Evolutionary conservation across 2,329 filamentous ascomycete species (phyloP).

Genomic region (Pseudogymnoascus sp.): DNA sequence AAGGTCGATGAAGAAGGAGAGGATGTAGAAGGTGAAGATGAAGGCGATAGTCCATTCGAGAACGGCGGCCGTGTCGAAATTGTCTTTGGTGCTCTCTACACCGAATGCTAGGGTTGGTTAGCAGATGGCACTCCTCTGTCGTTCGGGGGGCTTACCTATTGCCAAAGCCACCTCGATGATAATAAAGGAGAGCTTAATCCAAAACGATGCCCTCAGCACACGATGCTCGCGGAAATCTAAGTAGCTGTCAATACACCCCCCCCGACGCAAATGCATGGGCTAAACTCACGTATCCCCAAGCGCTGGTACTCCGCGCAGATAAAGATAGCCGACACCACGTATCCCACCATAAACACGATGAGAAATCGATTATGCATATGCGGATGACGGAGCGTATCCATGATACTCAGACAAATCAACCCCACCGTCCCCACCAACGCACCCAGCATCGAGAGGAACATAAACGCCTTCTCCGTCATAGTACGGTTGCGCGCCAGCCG

Average conservation of each 20-base stretch:
- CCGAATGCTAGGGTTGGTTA: not conserved
- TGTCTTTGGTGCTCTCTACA: not conserved
- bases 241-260: not conserved
- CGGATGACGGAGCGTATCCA: conserved; percentile 67
- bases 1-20: conserved; percentile 82
- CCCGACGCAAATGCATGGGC: not conserved
- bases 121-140: not conserved
- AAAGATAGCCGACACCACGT: conserved; percentile 77
- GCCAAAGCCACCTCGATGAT: conserved; percentile 67
- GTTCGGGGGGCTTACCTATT: conserved; percentile 33
- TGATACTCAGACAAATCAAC: conserved; percentile 75
- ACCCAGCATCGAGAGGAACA: conserved; percentile 52
- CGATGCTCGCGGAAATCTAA: conserved; percentile 64
- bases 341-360: conserved; percentile 75
- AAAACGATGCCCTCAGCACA: conserved; percentile 72
- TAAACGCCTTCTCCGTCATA: conserved; percentile 53
- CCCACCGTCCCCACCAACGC: conserved; percentile 71
- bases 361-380: conserved; percentile 69
- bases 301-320: conserved; percentile 87
- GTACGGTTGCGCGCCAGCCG: conserved; percentile 68
- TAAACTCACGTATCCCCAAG: conserved; percentile 58
- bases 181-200: conserved; percentile 80
- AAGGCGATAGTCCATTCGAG: conserved; percentile 71
- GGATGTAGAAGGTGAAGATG: conserved; percentile 79
- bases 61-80: not conserved